Evolutionary conservation across 106 monocot genomes (phyloP).

Genomic region (Apostasia shenzhenica): DNA sequence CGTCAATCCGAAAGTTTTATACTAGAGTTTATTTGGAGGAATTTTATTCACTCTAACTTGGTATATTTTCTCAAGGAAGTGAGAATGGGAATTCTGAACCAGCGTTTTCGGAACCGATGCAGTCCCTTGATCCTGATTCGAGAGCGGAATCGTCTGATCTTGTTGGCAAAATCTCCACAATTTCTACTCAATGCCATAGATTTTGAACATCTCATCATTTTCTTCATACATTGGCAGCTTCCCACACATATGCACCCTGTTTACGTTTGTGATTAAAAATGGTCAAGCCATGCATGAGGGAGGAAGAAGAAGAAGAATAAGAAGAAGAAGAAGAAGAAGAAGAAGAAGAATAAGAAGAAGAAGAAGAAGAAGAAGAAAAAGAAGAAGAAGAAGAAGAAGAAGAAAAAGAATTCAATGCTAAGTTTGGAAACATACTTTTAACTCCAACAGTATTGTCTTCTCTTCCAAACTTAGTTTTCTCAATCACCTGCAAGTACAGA

Average conservation of each 20-base stretch:
- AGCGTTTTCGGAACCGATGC: neutral
- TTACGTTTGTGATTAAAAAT: neutral
- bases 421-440: neutral
- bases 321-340: neutral
- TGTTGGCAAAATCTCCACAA: neutral
- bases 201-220: neutral
- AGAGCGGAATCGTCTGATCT: neutral
- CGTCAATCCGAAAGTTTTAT: too few relatives aligned
- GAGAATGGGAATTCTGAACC: neutral
- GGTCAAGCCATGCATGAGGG: neutral
- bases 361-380: neutral
- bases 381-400: neutral
- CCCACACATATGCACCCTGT: neutral
- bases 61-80: neutral
- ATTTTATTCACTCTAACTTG: neutral
- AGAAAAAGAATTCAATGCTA: neutral
- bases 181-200: neutral
- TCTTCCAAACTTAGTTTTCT: constrained; percentile 1
- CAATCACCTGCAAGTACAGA: constrained; percentile 2
- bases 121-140: neutral
- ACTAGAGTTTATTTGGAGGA: too few relatives aligned
- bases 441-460: neutral
- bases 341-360: neutral
- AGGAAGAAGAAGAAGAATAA: neutral
- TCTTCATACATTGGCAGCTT: neutral